Percentiles rank a stretch among this genome's conserved stretches.
phyloP scores from a whole-genome alignment of 2,329 filamentous ascomycete genomes.

The Neurospora sp. region DNA sequence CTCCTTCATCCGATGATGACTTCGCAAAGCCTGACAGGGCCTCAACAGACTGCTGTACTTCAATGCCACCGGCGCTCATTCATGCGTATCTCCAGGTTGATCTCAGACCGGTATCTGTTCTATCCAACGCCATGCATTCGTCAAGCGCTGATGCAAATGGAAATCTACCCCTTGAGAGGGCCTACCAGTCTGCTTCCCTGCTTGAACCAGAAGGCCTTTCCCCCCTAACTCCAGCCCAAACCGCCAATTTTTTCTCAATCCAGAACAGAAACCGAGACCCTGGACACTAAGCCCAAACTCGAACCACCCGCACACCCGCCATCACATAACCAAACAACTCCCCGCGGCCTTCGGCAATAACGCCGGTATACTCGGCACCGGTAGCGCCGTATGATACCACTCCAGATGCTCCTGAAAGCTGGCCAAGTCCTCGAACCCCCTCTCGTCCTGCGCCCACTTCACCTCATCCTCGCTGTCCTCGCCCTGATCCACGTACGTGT shows the following conservation, averaged over 20 bases:
- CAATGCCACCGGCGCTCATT: background rate
- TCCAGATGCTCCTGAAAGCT: slow-evolving; percentile 45
- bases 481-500: slow-evolving; percentile 35
- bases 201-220: background rate
- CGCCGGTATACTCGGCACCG: slow-evolving; percentile 27
- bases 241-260: background rate
- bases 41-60: background rate
- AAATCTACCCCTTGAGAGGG: background rate
- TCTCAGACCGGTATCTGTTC: background rate
- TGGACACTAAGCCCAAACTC: background rate
- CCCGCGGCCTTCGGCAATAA: slow-evolving; percentile 22
- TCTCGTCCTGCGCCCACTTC: slow-evolving; percentile 36
- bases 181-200: background rate
- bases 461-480: slow-evolving; percentile 43
- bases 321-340: slow-evolving; percentile 28
- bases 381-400: slow-evolving; percentile 41
- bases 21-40: background rate
- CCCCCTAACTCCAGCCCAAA: background rate
- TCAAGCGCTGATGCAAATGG: background rate
- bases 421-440: slow-evolving; percentile 37
- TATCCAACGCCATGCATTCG: background rate
- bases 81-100: background rate
- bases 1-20: background rate
- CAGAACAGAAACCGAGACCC: background rate
- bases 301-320: background rate